Evolutionary conservation across 495 filamentous ascomycete species (phyloP).

Genomic region (Pyrenula aspistea): DNA sequence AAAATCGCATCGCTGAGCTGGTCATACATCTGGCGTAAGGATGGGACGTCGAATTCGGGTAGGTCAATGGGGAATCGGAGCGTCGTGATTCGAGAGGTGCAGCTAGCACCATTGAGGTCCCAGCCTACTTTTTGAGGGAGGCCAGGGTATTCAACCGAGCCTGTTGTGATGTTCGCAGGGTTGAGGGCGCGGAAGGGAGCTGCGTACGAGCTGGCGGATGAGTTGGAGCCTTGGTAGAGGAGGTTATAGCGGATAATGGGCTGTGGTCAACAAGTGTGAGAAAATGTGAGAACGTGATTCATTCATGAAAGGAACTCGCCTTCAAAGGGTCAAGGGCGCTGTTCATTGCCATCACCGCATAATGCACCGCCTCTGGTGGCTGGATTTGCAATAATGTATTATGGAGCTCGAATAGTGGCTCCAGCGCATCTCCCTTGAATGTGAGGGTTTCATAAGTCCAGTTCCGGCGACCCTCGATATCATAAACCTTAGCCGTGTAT

Average conservation of each 20-base stretch:
- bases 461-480: neutral
- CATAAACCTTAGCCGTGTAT: slow-evolving; percentile 9
- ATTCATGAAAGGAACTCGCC: neutral
- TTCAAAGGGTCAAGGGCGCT: neutral
- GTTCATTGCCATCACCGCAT: neutral
- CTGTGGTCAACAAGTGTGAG: neutral
- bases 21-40: slow-evolving; percentile 9
- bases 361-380: neutral
- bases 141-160: slow-evolving; percentile 8
- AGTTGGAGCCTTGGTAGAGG: neutral
- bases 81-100: slow-evolving; percentile 2
- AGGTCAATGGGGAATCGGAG: slow-evolving; percentile 12
- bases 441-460: neutral
- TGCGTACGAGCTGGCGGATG: neutral
- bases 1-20: slow-evolving; percentile 23
- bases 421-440: slow-evolving; percentile 4
- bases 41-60: slow-evolving; percentile 7
- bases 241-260: neutral
- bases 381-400: slow-evolving; percentile 1
- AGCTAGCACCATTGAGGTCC: slow-evolving; percentile 6
- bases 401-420: neutral
- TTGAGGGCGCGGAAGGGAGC: slow-evolving; percentile 9
- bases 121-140: slow-evolving; percentile 5
- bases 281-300: neutral
- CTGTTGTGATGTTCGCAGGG: slow-evolving; percentile 4